These are phyloP conservation scores for Penicillium polonicum DNA, from an alignment of 2,329 filamentous ascomycete species.

Conservation along the genomic window DNA sequence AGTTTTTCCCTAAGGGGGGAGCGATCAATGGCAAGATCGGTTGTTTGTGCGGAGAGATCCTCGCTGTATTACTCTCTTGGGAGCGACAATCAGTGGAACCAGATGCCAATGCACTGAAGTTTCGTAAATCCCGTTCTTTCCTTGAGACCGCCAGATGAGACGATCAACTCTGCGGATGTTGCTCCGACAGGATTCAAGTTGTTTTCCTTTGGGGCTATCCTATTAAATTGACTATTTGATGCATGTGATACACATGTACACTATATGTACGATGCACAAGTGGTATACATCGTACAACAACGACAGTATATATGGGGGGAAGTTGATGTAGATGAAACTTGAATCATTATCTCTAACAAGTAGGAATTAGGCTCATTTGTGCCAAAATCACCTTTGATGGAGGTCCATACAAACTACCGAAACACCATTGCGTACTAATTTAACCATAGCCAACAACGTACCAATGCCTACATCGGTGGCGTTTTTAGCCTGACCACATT, in stretches of 20 bases:
- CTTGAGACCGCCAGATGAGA: slow-evolving; percentile 5
- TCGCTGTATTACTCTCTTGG: slow-evolving; percentile 22
- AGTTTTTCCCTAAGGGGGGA: background rate
- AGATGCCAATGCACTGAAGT: slow-evolving; percentile 14
- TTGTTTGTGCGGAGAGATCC: slow-evolving; percentile 14
- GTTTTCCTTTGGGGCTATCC: background rate
- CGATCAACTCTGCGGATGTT: slow-evolving; percentile 13
- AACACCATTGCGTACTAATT: background rate
- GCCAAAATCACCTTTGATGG: background rate
- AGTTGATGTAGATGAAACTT: background rate
- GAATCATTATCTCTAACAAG: background rate
- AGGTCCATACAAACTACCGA: background rate
- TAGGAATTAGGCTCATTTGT: background rate
- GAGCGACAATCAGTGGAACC: slow-evolving; percentile 32
- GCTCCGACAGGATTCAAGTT: slow-evolving; percentile 7
- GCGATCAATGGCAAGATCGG: background rate
- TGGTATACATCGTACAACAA: too few relatives aligned
- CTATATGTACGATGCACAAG: background rate
- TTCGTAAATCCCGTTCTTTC: slow-evolving; percentile 10
- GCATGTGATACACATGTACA: background rate
- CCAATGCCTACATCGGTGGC: slow-evolving; percentile 26
- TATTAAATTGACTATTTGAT: background rate
- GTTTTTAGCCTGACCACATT: slow-evolving; percentile 17
- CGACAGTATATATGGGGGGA: background rate
- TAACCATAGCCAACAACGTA: slow-evolving; percentile 17